Base-by-base conservation (phyloP, 2,329 filamentous ascomycete genomes). In the Xylaria sp. region DNA sequence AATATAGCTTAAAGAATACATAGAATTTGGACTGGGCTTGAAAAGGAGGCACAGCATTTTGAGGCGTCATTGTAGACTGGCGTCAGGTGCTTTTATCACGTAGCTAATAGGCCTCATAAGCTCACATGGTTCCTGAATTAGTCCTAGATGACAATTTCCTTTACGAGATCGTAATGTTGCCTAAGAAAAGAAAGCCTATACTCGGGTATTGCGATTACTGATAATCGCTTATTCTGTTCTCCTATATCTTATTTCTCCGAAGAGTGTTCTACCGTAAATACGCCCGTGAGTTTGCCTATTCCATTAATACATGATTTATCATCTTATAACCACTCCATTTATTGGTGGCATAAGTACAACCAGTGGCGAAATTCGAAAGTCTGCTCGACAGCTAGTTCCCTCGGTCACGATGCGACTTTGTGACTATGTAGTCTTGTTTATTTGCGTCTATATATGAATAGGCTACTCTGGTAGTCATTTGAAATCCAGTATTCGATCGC, bases 1-100 rank as follows among this genome's bases (percentile, higher is more conserved):
- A 7, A 58, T 70, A 64, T 15, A n/a, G 1, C 51, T 10, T 9
- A 48, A 53, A 31, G 11, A 71, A 59, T 44, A 60, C 20, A 36
- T 13, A 33, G 38, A 48, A 62, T 59, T 15, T 38, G 17, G n/a
- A 20, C 36, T 17, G 17, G 48, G 56, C 17, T 10, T 54, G 58
- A 63, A 62, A 51, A 65, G 63, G 26, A 65, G 58, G 40, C 38
- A 59, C 4, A 40, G 60, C 20, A 63, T 65, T 7, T 54, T 38
- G 6, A 44, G 56, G 66, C 38, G 57, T 59, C 59, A 54, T 28
- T 59, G 20, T 23, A 20, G 20, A 59, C 53, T 59, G 26, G 54
- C 38, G 33, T 62, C 36, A 42, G 51, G 38, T 62, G 53, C 31
- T 42, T 33, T 17, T 4, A 42, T 15, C 48, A 44, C 20, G 36